These are phyloP conservation scores for Apiospora rasikravindrae DNA, from an alignment of 2,329 filamentous ascomycete species.

Conservation along the genomic window DNA sequence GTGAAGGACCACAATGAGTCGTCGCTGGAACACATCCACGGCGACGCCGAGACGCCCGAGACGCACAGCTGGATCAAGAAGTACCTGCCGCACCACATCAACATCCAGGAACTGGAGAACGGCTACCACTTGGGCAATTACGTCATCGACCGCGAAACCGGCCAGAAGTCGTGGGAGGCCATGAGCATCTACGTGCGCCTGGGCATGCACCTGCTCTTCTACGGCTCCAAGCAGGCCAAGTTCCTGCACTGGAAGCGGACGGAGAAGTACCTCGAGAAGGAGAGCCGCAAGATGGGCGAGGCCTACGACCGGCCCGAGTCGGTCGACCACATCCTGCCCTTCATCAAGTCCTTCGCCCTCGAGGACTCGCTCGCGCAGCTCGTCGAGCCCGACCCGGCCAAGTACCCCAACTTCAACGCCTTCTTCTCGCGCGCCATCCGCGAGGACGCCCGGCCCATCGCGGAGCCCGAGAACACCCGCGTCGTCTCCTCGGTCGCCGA, in stretches of 20 bases:
- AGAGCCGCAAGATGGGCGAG: slow-evolving; percentile 7
- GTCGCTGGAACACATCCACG: not conserved
- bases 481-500: slow-evolving; percentile 7
- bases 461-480: not conserved
- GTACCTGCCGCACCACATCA: not conserved
- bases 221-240: not conserved
- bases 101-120: not conserved
- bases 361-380: not conserved
- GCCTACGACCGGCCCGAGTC: not conserved
- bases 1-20: not conserved
- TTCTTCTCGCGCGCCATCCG: slow-evolving; percentile 1
- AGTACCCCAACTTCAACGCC: slow-evolving; percentile 9
- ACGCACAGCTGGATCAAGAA: slow-evolving; percentile 1
- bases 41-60: slow-evolving; percentile 1
- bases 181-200: slow-evolving; percentile 2
- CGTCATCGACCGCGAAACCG: not conserved
- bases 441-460: not conserved
- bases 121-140: not conserved
- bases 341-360: not conserved
- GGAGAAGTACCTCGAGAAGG: not conserved
- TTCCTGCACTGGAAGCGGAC: not conserved
- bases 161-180: not conserved
- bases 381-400: not conserved
- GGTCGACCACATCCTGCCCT: not conserved
- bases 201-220: not conserved